Conservation (phyloP, 176 grass and related monocot species). For the Rhynchospora tenuis region DNA sequence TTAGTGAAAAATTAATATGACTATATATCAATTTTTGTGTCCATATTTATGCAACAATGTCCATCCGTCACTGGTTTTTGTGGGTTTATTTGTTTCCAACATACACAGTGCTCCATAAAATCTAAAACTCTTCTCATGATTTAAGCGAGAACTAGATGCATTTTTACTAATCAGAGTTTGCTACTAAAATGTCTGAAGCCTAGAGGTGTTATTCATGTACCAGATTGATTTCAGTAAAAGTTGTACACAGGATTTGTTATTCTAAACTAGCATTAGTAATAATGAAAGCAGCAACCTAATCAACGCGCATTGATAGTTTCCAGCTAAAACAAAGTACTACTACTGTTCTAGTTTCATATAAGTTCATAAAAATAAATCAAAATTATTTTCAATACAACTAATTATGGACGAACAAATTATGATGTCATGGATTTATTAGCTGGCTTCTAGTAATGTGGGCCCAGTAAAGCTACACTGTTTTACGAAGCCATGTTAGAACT, state of each 20-base stretch:
- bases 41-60: no score
- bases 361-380: neutral
- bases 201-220: neutral
- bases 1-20: no score
- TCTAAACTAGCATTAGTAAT: neutral
- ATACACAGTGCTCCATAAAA: neutral
- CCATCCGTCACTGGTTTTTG: neutral
- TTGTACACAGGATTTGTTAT: neutral
- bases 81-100: neutral
- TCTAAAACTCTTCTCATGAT: neutral
- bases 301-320: neutral
- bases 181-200: neutral
- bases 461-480: neutral
- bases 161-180: neutral
- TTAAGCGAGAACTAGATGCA: neutral
- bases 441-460: slow-evolving; percentile 12
- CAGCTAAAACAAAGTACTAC: neutral
- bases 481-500: neutral
- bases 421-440: slow-evolving; percentile 2
- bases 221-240: neutral
- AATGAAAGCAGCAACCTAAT: neutral
- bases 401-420: neutral
- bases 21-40: no score
- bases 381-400: neutral
- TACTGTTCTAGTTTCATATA: neutral